phyloP scores from a whole-genome alignment of 225 moss, liverwort and hornwort species.

The Pseudoscleropodium purum region DNA sequence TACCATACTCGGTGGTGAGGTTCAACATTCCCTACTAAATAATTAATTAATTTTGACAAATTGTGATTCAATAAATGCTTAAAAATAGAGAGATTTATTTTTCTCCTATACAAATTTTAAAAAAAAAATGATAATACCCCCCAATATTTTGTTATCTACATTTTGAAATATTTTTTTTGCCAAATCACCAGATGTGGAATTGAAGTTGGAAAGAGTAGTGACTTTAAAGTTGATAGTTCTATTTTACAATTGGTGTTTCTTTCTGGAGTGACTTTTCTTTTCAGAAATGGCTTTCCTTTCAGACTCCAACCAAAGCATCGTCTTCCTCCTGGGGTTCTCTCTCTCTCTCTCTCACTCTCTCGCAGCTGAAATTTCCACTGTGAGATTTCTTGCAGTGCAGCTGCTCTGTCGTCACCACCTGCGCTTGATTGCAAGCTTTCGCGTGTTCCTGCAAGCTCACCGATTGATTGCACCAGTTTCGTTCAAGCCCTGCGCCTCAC shows the following conservation, averaged over 20 bases:
- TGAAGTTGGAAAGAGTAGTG: neutral
- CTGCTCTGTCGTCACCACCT: neutral
- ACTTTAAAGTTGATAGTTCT: neutral
- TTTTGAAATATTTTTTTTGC: neutral
- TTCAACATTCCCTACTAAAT: neutral
- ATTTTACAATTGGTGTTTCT: neutral
- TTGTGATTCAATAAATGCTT: neutral
- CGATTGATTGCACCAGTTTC: neutral
- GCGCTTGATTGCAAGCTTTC: neutral
- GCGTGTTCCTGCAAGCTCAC: neutral
- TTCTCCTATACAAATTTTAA: too few relatives aligned
- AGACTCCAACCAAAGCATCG: neutral
- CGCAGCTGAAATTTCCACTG: neutral
- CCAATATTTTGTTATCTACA: too few relatives aligned
- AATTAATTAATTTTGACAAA: neutral
- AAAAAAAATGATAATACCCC: neutral
- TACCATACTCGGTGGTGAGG: rapidly evolving
- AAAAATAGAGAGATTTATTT: too few relatives aligned
- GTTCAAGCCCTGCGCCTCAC: neutral
- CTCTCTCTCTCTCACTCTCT: too few relatives aligned
- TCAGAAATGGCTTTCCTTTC: neutral
- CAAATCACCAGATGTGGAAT: neutral
- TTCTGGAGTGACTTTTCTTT: neutral
- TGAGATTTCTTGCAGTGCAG: neutral
- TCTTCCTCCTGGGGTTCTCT: neutral